Conservation (phyloP, 306 rosid genomes). For the Vigna angularis region DNA sequence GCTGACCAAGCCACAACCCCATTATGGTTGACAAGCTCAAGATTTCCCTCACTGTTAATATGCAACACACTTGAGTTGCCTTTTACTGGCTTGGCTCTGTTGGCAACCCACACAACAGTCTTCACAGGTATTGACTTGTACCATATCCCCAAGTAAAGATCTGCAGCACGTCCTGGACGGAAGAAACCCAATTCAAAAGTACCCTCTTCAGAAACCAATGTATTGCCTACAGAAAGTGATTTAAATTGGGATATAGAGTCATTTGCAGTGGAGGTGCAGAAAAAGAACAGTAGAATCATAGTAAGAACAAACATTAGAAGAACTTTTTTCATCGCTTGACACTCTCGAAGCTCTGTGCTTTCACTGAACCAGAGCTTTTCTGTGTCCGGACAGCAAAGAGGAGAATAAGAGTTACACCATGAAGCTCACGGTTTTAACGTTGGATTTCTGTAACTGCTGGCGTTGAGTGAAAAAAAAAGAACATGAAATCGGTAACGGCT, state of each 20-base stretch:
- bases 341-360: conserved; percentile 37
- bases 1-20: conserved; percentile 52
- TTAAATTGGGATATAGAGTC: conserved; percentile 29
- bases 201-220: conserved; percentile 48
- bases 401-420: background rate
- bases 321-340: conserved; percentile 1
- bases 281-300: conserved; percentile 5
- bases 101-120: conserved; percentile 72
- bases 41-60: conserved; percentile 40
- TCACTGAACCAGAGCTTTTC: background rate
- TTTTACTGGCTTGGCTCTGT: conserved; percentile 52
- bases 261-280: conserved; percentile 16
- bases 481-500: conserved; percentile 8
- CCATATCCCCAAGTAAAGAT: conserved; percentile 67
- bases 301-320: conserved; percentile 18
- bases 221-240: conserved; percentile 43
- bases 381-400: background rate
- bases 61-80: conserved; percentile 53
- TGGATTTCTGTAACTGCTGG: no score
- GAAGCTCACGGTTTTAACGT: background rate
- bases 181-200: conserved; percentile 52
- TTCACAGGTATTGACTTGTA: conserved; percentile 50
- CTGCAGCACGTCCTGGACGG: conserved; percentile 39
- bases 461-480: background rate
- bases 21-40: conserved; percentile 40